Conservation (phyloP, 345 rosid genomes). For the Kandelia obovata region DNA sequence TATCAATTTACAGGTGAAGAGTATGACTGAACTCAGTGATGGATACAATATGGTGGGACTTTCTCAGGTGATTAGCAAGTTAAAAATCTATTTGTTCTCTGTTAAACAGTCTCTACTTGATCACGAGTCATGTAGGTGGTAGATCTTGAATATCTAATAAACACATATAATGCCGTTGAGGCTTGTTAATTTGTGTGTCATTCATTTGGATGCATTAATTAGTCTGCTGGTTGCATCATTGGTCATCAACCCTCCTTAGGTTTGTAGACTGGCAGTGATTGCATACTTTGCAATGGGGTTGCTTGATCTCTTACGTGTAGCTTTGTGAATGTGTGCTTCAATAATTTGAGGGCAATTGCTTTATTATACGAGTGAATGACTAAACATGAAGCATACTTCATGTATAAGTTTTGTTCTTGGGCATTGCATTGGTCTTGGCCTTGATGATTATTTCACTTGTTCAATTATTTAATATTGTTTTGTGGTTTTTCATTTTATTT, state of each 20-base stretch:
- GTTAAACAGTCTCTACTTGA: background rate
- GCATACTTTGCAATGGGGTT: too few relatives aligned
- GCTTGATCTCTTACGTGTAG: too few relatives aligned
- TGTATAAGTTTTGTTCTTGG: background rate
- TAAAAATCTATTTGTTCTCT: background rate
- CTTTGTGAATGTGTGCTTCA: background rate
- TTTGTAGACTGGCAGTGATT: too few relatives aligned
- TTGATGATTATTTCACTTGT: background rate
- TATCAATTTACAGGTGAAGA: slow-evolving; percentile 51
- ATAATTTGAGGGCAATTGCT: background rate
- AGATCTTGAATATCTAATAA: background rate
- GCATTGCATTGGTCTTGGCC: background rate
- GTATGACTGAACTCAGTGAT: slow-evolving; percentile 56
- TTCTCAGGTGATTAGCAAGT: slow-evolving; percentile 56
- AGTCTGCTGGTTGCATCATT: background rate
- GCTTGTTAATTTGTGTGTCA: background rate
- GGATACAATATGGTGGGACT: slow-evolving; percentile 86
- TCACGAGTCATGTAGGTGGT: background rate
- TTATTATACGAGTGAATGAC: background rate
- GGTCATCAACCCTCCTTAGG: too few relatives aligned
- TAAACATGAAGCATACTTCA: background rate
- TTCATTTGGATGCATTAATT: background rate
- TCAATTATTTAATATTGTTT: background rate
- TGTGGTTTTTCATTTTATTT: background rate
- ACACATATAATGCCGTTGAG: background rate